Percentiles rank a stretch among this genome's conserved stretches.
These are phyloP conservation scores for Fusarium heterosporum DNA, from an alignment of 2,329 filamentous ascomycete species.

Conservation along the genomic window DNA sequence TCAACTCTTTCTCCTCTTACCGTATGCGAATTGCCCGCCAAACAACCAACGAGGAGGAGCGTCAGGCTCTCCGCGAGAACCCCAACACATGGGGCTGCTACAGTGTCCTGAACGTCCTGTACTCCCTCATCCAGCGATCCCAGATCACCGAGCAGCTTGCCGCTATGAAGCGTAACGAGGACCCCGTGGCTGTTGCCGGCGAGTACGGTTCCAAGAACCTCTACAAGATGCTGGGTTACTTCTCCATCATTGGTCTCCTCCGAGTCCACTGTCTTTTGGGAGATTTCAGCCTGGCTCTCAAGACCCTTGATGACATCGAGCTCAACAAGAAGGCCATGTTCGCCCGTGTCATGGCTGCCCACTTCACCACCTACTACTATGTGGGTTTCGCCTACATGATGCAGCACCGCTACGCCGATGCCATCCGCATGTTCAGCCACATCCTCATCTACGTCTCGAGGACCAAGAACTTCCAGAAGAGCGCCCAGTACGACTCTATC, in stretches of 20 bases:
- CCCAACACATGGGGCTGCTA: slow-evolving; percentile 99
- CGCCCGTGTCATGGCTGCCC: slow-evolving; percentile 97
- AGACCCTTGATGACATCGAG: slow-evolving; percentile 99
- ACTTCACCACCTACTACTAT: slow-evolving; percentile 99
- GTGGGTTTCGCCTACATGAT: slow-evolving; percentile 99
- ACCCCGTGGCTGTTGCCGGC: slow-evolving; percentile 86
- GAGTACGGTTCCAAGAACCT: slow-evolving; percentile 95
- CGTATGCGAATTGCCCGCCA: slow-evolving; percentile 88
- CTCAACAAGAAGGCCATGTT: slow-evolving; percentile 99
- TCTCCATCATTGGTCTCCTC: slow-evolving; percentile 97
- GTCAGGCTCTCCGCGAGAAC: slow-evolving; percentile 91
- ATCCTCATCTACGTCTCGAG: slow-evolving; percentile 98
- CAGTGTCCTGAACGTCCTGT: slow-evolving; percentile 98
- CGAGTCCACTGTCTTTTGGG: slow-evolving; percentile 96
- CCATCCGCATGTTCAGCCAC: slow-evolving; percentile 99
- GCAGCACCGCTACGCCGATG: slow-evolving; percentile 99
- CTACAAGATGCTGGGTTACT: slow-evolving; percentile 99
- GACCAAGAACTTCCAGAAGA: slow-evolving; percentile 99
- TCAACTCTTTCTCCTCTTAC: slow-evolving; percentile 99
- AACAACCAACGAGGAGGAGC: slow-evolving; percentile 90
- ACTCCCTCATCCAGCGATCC: slow-evolving; percentile 97
- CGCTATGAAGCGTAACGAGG: slow-evolving; percentile 94
- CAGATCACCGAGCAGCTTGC: slow-evolving; percentile 98
- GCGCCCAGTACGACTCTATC: slow-evolving; percentile 96
- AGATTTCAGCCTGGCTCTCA: slow-evolving; percentile 97